Percentiles rank a stretch among this genome's conserved stretches.
These are phyloP conservation scores for Pseudocercospora musae DNA, from an alignment of 2,329 filamentous ascomycete species.

Conservation along the genomic window DNA sequence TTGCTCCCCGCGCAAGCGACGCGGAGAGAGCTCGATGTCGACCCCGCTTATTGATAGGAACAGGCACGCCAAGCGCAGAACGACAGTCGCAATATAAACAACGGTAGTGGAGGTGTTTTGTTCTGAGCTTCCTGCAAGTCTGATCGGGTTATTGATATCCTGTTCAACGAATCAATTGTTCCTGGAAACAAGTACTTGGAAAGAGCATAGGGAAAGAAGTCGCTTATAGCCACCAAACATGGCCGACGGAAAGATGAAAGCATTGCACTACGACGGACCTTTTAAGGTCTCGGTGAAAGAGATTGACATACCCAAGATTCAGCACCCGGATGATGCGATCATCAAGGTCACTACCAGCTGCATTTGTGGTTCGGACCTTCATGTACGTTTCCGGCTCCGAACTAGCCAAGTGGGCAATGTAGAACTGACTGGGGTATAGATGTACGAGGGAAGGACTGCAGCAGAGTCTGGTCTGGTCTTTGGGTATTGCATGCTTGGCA, in stretches of 20 bases:
- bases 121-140: neutral
- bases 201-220: neutral
- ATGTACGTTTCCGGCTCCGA: constrained; percentile 28
- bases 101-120: neutral
- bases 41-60: neutral
- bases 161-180: neutral
- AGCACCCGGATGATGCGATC: constrained; percentile 63
- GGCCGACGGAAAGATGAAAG: constrained; percentile 51
- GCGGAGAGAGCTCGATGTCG: neutral
- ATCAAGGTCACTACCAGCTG: constrained; percentile 63
- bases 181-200: neutral
- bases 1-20: neutral
- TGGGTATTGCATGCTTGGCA: constrained; percentile 48
- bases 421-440: constrained; percentile 40
- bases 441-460: constrained; percentile 65
- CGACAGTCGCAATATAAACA: neutral
- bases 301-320: constrained; percentile 55
- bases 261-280: constrained; percentile 60
- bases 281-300: constrained; percentile 61
- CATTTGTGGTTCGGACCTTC: constrained; percentile 34
- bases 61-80: neutral
- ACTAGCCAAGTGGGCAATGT: neutral
- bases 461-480: constrained; percentile 54
- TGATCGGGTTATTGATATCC: neutral
- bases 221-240: neutral